A percentile compares a stretch with the other conserved stretches of the same genome.
These are phyloP conservation scores for Capsicum rhomboideum DNA, from an alignment of 257 asterid species.

Conservation along the genomic window DNA sequence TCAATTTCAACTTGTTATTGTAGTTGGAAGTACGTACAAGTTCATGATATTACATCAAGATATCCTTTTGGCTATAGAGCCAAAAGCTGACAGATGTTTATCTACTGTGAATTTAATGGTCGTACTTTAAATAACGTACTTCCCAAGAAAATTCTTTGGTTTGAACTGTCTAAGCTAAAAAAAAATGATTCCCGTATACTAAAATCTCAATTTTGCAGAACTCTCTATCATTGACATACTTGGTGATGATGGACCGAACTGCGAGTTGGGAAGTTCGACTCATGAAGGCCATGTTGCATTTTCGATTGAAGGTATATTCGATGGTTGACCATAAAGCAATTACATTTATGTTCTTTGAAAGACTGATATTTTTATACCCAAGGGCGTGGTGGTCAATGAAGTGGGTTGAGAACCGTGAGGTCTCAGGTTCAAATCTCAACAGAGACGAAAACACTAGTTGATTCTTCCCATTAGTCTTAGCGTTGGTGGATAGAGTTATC, in stretches of 20 bases:
- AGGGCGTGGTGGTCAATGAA: not conserved
- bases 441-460: not conserved
- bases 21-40: not conserved
- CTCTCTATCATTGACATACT: conserved; percentile 67
- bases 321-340: not conserved
- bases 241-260: conserved; percentile 48
- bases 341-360: not conserved
- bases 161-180: not conserved
- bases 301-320: conserved; percentile 65
- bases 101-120: not conserved
- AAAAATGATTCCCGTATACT: not conserved
- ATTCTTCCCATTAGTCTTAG: not conserved
- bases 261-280: conserved; percentile 22
- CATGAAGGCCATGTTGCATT: conserved; percentile 75
- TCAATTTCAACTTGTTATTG: not conserved
- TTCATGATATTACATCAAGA: not conserved
- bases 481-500: not conserved
- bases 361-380: not conserved
- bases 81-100: not conserved
- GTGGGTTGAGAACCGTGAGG: not conserved
- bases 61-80: not conserved
- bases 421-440: not conserved
- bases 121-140: not conserved
- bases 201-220: conserved; percentile 29
- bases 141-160: not conserved